Conservation (phyloP, 1,284 basidiomycete species). For the Porodaedalea pini region DNA sequence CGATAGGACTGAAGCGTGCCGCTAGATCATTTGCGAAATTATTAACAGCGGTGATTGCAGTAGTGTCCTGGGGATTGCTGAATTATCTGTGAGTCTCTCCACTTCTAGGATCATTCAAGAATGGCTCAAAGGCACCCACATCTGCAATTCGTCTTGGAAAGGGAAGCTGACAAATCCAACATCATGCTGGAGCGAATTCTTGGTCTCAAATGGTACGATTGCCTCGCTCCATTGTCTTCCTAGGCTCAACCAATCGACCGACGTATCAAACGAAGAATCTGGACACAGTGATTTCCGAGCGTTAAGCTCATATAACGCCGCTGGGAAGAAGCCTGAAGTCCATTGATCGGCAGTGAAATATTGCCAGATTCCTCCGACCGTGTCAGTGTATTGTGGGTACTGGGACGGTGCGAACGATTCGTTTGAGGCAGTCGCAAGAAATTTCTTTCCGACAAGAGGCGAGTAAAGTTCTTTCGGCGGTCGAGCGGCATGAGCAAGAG, state of each 20-base stretch:
- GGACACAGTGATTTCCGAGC: conserved; percentile 47
- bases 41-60: conserved; percentile 36
- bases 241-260: conserved; percentile 48
- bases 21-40: conserved; percentile 40
- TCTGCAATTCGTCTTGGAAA: conserved; percentile 49
- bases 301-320: conserved; percentile 55
- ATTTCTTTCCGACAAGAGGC: conserved; percentile 50
- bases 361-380: conserved; percentile 44
- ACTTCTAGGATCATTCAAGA: not conserved
- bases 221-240: conserved; percentile 48
- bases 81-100: not conserved
- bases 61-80: conserved; percentile 38
- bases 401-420: conserved; percentile 38
- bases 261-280: conserved; percentile 46
- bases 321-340: conserved; percentile 69
- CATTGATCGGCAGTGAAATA: conserved; percentile 54
- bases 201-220: conserved; percentile 44
- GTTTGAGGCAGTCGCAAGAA: conserved; percentile 44
- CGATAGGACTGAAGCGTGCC: conserved; percentile 38
- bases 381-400: conserved; percentile 59
- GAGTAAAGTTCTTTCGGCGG: conserved; percentile 48
- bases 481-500: not conserved
- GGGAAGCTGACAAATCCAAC: conserved; percentile 68
- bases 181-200: conserved; percentile 55
- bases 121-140: conserved; percentile 29